Evolutionary conservation across 805 yeast species (phyloP).

Genomic region (Teunomyces stri): DNA sequence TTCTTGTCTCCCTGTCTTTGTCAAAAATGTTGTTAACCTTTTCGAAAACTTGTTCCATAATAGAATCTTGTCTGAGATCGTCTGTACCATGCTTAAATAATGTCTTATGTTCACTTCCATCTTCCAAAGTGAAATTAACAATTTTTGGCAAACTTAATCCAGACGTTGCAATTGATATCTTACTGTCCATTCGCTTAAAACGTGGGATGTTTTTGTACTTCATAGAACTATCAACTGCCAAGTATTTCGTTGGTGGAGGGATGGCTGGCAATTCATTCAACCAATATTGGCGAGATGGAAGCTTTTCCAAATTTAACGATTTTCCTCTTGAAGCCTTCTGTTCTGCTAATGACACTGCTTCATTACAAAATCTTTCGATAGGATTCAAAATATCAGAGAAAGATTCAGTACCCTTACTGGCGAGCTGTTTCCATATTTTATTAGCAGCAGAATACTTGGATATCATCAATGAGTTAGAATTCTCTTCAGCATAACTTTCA

Average conservation of each 20-base stretch:
- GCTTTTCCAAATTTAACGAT: constrained; percentile 28
- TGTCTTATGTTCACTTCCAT: constrained; percentile 59
- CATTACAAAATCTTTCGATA: constrained; percentile 50
- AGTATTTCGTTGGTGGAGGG: constrained; percentile 65
- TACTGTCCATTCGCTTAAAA: constrained; percentile 45
- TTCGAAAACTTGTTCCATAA: constrained; percentile 95
- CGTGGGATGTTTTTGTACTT: constrained; percentile 47
- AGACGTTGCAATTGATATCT: constrained; percentile 62
- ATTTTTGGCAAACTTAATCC: constrained; percentile 92
- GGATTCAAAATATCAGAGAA: constrained; percentile 35
- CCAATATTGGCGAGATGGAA: constrained; percentile 47
- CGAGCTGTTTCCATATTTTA: constrained; percentile 42
- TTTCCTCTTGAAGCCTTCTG: constrained; percentile 37
- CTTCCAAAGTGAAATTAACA: constrained; percentile 48
- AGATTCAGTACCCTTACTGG: constrained; percentile 21
- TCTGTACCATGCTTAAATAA: constrained; percentile 84
- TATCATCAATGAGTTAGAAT: constrained; percentile 37
- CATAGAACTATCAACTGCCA: constrained; percentile 42
- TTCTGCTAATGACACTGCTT: constrained; percentile 51
- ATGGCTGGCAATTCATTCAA: constrained; percentile 43
- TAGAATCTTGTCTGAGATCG: constrained; percentile 91
- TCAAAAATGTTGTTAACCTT: constrained; percentile 71
- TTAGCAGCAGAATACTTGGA: constrained; percentile 50
- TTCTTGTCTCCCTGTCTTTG: constrained; percentile 54
- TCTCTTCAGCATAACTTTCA: constrained; percentile 25